Evolutionary conservation across 257 asterid species (phyloP), one percentile per base, ranked within the genome.

Genomic region (Parsonsia alboflavescens): DNA sequence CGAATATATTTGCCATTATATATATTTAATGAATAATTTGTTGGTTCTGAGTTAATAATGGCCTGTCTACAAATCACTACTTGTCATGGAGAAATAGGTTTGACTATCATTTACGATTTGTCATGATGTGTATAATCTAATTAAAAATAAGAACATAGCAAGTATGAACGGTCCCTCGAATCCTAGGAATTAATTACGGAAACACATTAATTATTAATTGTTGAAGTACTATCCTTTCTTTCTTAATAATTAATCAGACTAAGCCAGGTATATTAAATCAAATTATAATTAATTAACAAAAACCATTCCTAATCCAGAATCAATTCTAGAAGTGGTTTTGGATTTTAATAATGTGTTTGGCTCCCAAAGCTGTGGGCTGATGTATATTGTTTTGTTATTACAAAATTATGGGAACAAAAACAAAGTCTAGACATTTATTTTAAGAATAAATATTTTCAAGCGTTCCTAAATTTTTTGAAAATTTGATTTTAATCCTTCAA

Each of bases 321-420:
- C 70, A 54, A 9, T 72, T 72, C 68, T 26, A 68, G 39, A 72
- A 68, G 81, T 74, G 84, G 81, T 67, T 68, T 77, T 46, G 70
- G 50, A 33, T 42, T 74, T 39, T 16, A 65, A 61, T 67, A 71
- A 68, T 75, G 71, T 59, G 19, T 42, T 45, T 15, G 8, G 44
- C 74, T n/a, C 13, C 16, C 30, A n/a, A 57, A 57, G 59, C 70
- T 59, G 76, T 80, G 75, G 62, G 78, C 75, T 71, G 49, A 65
- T 65, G 75, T 76, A 72, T 61, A 19, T 50, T 53, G 39, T 30
- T 65, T 33, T 24, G 28, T 26, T 1, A 17, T 70, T 53, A 66
- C 15, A 15, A 67, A 61, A 39, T 74, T 17, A 16, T 64, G 48
- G 48, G 69, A 36, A 64, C 26, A 16, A 36, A 62, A 61, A 61